Evolutionary conservation across 1,139 yeast genomes (phyloP).

Genomic region (Hanseniaspora sp.): DNA sequence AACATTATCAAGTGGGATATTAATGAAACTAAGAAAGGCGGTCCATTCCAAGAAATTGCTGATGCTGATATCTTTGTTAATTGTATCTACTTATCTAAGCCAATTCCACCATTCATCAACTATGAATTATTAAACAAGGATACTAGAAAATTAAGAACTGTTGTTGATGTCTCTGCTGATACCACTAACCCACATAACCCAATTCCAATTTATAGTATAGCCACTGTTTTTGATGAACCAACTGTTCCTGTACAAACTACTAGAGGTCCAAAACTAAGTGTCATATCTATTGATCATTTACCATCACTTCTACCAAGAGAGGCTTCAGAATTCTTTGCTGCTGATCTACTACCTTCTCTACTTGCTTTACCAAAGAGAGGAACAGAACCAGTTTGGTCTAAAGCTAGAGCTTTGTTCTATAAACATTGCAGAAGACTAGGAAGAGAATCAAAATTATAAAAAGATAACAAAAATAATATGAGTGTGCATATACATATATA

Average conservation of each 20-base stretch:
- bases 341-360: slow-evolving; percentile 78
- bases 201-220: slow-evolving; percentile 78
- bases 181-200: slow-evolving; percentile 98
- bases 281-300: slow-evolving; percentile 91
- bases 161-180: slow-evolving; percentile 96
- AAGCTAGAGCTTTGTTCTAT: slow-evolving; percentile 72
- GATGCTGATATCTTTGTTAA: slow-evolving; percentile 79
- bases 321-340: slow-evolving; percentile 81
- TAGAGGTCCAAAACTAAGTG: slow-evolving; percentile 76
- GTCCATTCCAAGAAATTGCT: slow-evolving; percentile 89
- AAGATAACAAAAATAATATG: neutral
- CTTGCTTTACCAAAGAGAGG: slow-evolving; percentile 71
- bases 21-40: slow-evolving; percentile 92
- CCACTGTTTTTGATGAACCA: slow-evolving; percentile 84
- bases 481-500: neutral
- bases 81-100: slow-evolving; percentile 86
- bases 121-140: slow-evolving; percentile 50
- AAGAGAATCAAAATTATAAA: slow-evolving; percentile 33
- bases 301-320: slow-evolving; percentile 95
- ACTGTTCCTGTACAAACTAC: slow-evolving; percentile 72
- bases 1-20: slow-evolving; percentile 91
- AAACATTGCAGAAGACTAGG: slow-evolving; percentile 64
- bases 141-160: slow-evolving; percentile 69
- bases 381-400: slow-evolving; percentile 80
- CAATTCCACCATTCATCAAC: slow-evolving; percentile 85